Base-by-base conservation (phyloP, 345 rosid genomes). In the Pelargonium nanum region DNA sequence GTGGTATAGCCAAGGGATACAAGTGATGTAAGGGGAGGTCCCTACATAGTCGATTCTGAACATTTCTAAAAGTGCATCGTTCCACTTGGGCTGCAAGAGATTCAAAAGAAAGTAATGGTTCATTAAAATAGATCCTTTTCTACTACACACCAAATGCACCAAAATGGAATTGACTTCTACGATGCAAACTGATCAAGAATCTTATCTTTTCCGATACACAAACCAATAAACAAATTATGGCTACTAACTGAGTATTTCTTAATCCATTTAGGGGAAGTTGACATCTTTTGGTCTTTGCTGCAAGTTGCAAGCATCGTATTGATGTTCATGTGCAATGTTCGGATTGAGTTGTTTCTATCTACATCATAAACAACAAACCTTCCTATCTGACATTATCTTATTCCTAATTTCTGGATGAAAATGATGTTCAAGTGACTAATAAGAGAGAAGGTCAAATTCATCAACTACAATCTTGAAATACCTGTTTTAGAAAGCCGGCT, bases 401-500 rank as follows among this genome's bases (percentile, higher is more conserved):
- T 28, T 3, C 8, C 34, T 28, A 28, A 28, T 28, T 28, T 28
- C 34, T 28, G 34, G 34, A 28, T 28, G 34, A 28, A 28, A 28
- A 28, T 28, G 34, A 8, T 28, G 8, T 8, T 28, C 8, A 28
- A 3, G 8, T 28, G 34, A 28, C 55, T 53, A 13, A 19, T 9
- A 12, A 9, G 6, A 48, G n/a, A 48, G 53, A 16, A 48, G 13
- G 1, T 48, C 55, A 19, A 19, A 19, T 19, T 0, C 22, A 53
- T n/a, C 34, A 13, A 19, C 24, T 1, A 51, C 24, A 59, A 52
- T 19, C 7, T 22, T 16, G 20, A 19, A 6, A 23, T 79, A 91
- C 98, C 90, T 89, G 89, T 70, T 92, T 92, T 59, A 92, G 93
- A 76, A 89, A 89, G 20, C 97, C 98, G 23, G 92, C 96, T 4